Evolutionary conservation across 2,329 filamentous ascomycete species (phyloP).

Genomic region (Chaetomium olivaceum): DNA sequence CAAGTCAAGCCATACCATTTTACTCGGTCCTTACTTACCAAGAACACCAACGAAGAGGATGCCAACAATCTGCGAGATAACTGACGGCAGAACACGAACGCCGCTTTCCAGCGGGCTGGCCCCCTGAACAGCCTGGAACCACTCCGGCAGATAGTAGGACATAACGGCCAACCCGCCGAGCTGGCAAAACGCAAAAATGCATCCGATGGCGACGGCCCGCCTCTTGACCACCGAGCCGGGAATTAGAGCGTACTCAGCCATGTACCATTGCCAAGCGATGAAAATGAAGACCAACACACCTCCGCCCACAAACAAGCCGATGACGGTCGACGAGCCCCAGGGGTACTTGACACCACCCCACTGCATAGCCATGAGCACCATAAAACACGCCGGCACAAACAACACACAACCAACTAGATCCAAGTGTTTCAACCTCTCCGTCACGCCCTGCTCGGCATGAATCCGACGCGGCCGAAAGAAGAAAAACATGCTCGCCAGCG

Average conservation of each 20-base stretch:
- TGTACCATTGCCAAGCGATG: conserved; percentile 43
- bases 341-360: conserved; percentile 42
- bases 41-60: conserved; percentile 16
- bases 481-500: not conserved
- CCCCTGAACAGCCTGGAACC: conserved; percentile 40
- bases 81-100: conserved; percentile 36
- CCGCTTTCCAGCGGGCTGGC: conserved; percentile 37
- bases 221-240: conserved; percentile 30
- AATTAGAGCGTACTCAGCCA: conserved; percentile 32
- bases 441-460: not conserved
- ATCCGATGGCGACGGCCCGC: conserved; percentile 24
- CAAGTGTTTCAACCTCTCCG: conserved; percentile 34
- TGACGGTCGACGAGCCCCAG: conserved; percentile 42
- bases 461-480: not conserved
- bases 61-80: conserved; percentile 8
- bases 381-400: conserved; percentile 43
- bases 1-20: no score
- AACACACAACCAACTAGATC: conserved; percentile 43
- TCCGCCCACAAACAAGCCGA: conserved; percentile 43
- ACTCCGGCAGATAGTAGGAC: conserved; percentile 39
- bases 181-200: conserved; percentile 23
- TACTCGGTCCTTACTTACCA: not conserved
- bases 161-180: conserved; percentile 4
- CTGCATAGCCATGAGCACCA: conserved; percentile 47
- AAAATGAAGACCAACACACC: conserved; percentile 39